Base-by-base conservation (phyloP, 2,329 filamentous ascomycete species). In the Cordyceps farinosa region DNA sequence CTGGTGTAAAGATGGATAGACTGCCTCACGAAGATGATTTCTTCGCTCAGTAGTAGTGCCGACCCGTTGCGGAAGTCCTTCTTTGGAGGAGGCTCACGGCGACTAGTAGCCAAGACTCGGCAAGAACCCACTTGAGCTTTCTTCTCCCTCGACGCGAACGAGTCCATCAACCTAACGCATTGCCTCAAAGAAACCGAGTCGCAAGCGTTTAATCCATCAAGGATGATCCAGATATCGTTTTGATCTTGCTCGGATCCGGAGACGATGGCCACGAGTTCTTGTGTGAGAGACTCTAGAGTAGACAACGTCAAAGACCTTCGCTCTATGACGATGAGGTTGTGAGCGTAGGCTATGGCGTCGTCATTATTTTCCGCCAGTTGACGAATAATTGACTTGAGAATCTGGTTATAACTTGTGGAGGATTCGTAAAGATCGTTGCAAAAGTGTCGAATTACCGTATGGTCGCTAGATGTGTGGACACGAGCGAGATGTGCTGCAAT, bases 321-420 rank as follows among this genome's bases (percentile, higher is more conserved):
- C 7, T 52, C 50, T n/a, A 3, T 52, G 13, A 22, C 22, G 11
- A 52, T 10, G 4, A 15, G 6, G n/a, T 52, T 34, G 50, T 52
- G 32, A 9, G 22, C 22, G 27, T 44, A 29, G 5, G 70, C 67
- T 1, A 71, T 64, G 11, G 73, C 50, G 10, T 74, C 70, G 10
- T 11, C 52, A 30, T 71, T 65, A 1, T 34, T 22, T 3, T 66
- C 70, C 11, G 76, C 57, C 0, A 74, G 55, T 42, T 78, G 75
- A 0, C 71, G 38, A 7, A 78, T 63, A 0, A 77, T 13, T 1
- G 72, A 74, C 9, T 66, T 66, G 0, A 77, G 61, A 5, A 77
- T 71, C 4, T 71, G 63, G 0, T 75, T 72, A 59, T 77, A 77
- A 5, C 67, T 38, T 0, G 65, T 73, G 0, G 77, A 78, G 2